Base-by-base conservation (phyloP, 768 basidiomycete species). In the Boletus sensibilis region DNA sequence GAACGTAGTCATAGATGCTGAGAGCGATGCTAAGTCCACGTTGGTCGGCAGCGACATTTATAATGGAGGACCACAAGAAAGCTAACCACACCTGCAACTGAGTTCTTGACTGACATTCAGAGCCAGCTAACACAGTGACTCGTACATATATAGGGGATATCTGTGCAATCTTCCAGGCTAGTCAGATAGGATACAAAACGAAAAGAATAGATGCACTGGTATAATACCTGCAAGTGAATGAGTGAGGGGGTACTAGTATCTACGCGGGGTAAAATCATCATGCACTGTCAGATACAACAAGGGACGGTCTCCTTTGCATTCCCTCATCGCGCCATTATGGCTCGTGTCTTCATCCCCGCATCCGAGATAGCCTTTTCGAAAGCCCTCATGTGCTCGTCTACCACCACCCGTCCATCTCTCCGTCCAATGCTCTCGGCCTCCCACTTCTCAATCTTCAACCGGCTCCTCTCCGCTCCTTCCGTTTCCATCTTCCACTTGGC, bases 391-490 rank as follows among this genome's bases (percentile, higher is more conserved):
- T 93, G 88, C 65, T 91, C 91, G 62, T 86, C 75, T n/a, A 91
- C 91, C 50, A 92, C 70, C 64, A 74, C 78, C 52, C 90, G 76
- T 42, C 88, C 90, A 58, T 92, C 88, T 62, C 63, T 58, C 52
- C 72, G 62, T 51, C 56, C 54, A 56, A 69, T 42, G 25, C 82
- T 55, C 72, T 70, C 88, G 9, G 82, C 78, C 65, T 94, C 92
- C 92, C 92, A 93, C 68, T 77, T 80, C 70, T 91, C 90, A 53
- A 94, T 90, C 68, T 77, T 82, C 56, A 78, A 65, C 34, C 88
- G 81, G 65, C 92, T 94, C 44, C 83, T 81, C 68, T 94, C 92
- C 39, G 90, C 92, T 59, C 86, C 89, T 61, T 94, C 92, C 81
- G 86, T 91, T 53, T 94, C 92, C 33, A 81, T 79, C 52, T 86